Conservation (phyloP, 495 filamentous ascomycete species). For the Pseudoneurospora amorphoporcata region DNA sequence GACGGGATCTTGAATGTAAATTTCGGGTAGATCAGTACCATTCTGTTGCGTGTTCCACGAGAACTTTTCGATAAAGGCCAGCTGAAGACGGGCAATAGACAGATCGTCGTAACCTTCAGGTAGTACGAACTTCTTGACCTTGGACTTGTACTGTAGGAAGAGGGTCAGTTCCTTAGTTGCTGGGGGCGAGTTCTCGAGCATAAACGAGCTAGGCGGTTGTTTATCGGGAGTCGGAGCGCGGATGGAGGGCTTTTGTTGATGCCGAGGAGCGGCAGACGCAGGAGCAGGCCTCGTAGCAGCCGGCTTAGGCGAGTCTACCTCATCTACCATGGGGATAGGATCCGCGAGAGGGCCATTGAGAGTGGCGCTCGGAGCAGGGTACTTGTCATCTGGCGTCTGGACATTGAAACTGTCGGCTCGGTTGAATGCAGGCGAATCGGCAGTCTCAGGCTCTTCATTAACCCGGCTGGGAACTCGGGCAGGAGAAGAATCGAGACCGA, state of each 20-base stretch:
- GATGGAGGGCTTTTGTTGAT: background rate
- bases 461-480: conserved; percentile 53
- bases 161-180: conserved; percentile 82
- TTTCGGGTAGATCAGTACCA: conserved; percentile 86
- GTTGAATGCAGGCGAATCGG: conserved; percentile 24
- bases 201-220: conserved; percentile 21
- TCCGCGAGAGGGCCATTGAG: conserved; percentile 40
- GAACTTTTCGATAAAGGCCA: conserved; percentile 99
- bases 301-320: conserved; percentile 16
- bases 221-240: conserved; percentile 31
- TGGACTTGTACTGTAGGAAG: conserved; percentile 94
- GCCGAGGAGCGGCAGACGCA: background rate
- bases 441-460: conserved; percentile 48
- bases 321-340: conserved; percentile 24
- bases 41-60: conserved; percentile 96
- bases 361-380: conserved; percentile 38
- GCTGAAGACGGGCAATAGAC: conserved; percentile 75
- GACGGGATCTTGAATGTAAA: conserved; percentile 92
- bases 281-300: conserved; percentile 10
- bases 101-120: conserved; percentile 72
- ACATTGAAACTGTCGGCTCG: conserved; percentile 35
- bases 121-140: conserved; percentile 92
- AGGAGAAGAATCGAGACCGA: conserved; percentile 45
- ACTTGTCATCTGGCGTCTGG: conserved; percentile 53
- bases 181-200: conserved; percentile 58